These are phyloP conservation scores for Pseudisothecium myosuroides DNA, from an alignment of 225 moss, liverwort and hornwort species.

Conservation along the genomic window DNA sequence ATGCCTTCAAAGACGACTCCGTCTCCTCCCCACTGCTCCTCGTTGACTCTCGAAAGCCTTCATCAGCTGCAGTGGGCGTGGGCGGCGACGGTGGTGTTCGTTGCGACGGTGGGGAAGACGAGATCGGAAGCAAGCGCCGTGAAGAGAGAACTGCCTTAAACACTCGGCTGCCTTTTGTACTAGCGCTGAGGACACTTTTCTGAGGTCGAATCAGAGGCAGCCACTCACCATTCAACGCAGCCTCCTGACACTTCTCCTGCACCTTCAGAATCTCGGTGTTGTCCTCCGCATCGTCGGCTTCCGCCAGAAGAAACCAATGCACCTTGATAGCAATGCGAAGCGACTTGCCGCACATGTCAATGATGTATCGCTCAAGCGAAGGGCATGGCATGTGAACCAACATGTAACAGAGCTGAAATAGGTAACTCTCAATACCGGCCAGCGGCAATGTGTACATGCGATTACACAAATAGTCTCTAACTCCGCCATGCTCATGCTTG, in stretches of 20 bases:
- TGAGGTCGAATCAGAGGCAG: conserved; percentile 78
- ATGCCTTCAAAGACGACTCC: conserved; percentile 74
- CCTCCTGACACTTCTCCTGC: conserved; percentile 84
- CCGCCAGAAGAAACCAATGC: conserved; percentile 95
- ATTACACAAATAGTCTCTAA: conserved; percentile 95
- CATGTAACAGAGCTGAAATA: conserved; percentile 98
- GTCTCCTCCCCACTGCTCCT: conserved; percentile 58
- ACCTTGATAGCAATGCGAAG: conserved; percentile 99
- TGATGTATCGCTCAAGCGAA: conserved; percentile 82
- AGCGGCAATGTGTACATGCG: conserved; percentile 95
- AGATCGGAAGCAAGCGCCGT: conserved; percentile 71
- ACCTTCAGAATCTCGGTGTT: conserved; percentile 52
- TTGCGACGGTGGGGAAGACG: conserved; percentile 76
- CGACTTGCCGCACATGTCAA: conserved; percentile 98
- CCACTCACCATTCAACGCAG: conserved; percentile 93
- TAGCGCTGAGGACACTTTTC: conserved; percentile 47
- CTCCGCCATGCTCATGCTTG: conserved; percentile 98
- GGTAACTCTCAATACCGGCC: conserved; percentile 82
- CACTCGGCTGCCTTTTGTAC: conserved; percentile 76
- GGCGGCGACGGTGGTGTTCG: conserved; percentile 50
- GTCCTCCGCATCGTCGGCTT: conserved; percentile 83
- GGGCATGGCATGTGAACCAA: conserved; percentile 96
- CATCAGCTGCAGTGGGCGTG: conserved; percentile 51
- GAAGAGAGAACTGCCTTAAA: conserved; percentile 88
- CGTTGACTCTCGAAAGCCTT: conserved; percentile 57